Percentiles rank a stretch among this genome's conserved stretches.
These are phyloP conservation scores for Claviceps lovelessii DNA, from an alignment of 2,329 filamentous ascomycete genomes.

Conservation along the genomic window DNA sequence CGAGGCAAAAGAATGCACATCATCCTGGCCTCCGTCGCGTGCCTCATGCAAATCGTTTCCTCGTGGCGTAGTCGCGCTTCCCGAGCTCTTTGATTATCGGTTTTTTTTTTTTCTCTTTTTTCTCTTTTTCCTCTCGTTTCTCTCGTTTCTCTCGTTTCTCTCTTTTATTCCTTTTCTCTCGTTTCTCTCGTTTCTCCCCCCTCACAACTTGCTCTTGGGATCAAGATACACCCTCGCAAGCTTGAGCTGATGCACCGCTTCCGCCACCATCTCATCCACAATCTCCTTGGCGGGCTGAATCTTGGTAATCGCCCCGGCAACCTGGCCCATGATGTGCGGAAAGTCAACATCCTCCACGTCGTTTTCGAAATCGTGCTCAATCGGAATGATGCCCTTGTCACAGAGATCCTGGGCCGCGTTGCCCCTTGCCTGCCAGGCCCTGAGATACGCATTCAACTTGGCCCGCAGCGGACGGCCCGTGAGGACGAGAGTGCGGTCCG, in stretches of 20 bases:
- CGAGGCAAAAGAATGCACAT: too few relatives aligned
- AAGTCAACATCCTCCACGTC: constrained; percentile 63
- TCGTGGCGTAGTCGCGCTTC: too few relatives aligned
- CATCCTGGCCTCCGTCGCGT: too few relatives aligned
- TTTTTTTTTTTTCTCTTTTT: not conserved
- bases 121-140: not conserved
- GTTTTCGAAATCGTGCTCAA: constrained; percentile 70
- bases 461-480: constrained; percentile 70
- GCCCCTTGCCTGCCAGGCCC: constrained; percentile 63
- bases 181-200: not conserved
- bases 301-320: constrained; percentile 61
- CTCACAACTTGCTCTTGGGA: not conserved
- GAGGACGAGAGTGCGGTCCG: constrained; percentile 67
- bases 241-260: constrained; percentile 56
- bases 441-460: constrained; percentile 70
- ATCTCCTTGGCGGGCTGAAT: constrained; percentile 73
- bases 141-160: not conserved
- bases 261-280: constrained; percentile 76
- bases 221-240: constrained; percentile 45
- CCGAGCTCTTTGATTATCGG: too few relatives aligned
- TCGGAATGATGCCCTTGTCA: constrained; percentile 61
- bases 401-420: constrained; percentile 63
- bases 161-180: not conserved
- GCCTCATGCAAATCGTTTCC: too few relatives aligned
- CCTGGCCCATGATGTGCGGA: constrained; percentile 88